Percentiles rank a stretch among this genome's conserved stretches.
Conservation (phyloP, 257 asterid genomes). For the Jacaranda mimosifolia region DNA sequence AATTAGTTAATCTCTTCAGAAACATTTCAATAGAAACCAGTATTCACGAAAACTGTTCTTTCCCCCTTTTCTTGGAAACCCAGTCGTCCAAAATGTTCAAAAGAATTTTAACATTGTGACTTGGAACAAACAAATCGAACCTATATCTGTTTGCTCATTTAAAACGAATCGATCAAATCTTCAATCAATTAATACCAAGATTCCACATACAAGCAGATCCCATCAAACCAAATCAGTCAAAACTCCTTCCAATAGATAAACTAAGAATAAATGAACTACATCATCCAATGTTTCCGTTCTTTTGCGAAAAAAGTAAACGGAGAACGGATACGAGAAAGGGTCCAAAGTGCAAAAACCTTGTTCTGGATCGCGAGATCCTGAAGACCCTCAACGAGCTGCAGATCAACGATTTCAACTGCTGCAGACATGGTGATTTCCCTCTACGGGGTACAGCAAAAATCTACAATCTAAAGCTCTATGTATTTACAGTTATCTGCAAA, state of each 20-base stretch:
- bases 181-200: slow-evolving; percentile 6
- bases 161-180: slow-evolving; percentile 11
- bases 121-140: slow-evolving; percentile 15
- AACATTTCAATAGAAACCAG: not conserved
- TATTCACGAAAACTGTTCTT: not conserved
- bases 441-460: slow-evolving; percentile 28
- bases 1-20: not conserved
- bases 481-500: slow-evolving; percentile 23
- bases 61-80: not conserved
- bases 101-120: not conserved
- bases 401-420: slow-evolving; percentile 44
- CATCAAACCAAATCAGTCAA: slow-evolving; percentile 16
- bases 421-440: slow-evolving; percentile 52
- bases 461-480: slow-evolving; percentile 26
- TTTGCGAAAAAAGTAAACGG: not conserved
- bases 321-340: not conserved
- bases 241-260: slow-evolving; percentile 5
- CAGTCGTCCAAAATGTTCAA: not conserved
- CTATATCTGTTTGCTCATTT: not conserved
- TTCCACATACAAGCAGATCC: slow-evolving; percentile 15
- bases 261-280: not conserved
- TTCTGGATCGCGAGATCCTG: slow-evolving; percentile 49
- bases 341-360: slow-evolving; percentile 47
- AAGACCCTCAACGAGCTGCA: slow-evolving; percentile 44
- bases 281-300: not conserved